These are phyloP conservation scores for Neofusicoccum cordaticola DNA, from an alignment of 2,329 filamentous ascomycete genomes.

Conservation along the genomic window DNA sequence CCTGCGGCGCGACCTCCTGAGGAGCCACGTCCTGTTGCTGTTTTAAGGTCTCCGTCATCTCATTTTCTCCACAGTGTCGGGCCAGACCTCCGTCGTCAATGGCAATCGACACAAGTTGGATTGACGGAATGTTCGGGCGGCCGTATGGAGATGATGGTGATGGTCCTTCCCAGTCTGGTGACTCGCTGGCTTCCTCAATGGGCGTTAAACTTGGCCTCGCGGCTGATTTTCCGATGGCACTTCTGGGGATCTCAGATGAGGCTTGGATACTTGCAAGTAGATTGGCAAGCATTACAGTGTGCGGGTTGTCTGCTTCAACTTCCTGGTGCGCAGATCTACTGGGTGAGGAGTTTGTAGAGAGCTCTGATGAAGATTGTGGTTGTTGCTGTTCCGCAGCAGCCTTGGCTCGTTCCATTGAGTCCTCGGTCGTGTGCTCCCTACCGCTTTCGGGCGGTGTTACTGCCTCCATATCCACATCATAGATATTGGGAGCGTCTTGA, in stretches of 20 bases:
- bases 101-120: too few species aligned
- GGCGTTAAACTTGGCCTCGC: neutral
- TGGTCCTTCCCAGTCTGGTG: neutral
- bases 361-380: neutral
- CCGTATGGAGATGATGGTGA: neutral
- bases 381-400: neutral
- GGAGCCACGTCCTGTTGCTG: too few species aligned
- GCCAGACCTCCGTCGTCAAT: too few species aligned
- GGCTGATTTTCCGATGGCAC: neutral
- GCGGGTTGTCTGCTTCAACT: neutral
- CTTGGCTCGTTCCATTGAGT: neutral
- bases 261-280: neutral
- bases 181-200: neutral
- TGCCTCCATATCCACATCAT: neutral
- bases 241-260: neutral
- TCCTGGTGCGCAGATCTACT: neutral
- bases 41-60: too few species aligned
- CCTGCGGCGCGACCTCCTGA: too few species aligned
- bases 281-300: neutral
- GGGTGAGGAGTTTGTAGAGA: neutral
- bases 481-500: neutral
- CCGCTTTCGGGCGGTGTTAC: neutral
- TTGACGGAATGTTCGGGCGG: too few species aligned
- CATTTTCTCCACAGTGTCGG: too few species aligned
- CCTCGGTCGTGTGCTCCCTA: neutral